Base-by-base conservation (phyloP, 495 filamentous ascomycete genomes). In the Staphylotrichum longicolle region DNA sequence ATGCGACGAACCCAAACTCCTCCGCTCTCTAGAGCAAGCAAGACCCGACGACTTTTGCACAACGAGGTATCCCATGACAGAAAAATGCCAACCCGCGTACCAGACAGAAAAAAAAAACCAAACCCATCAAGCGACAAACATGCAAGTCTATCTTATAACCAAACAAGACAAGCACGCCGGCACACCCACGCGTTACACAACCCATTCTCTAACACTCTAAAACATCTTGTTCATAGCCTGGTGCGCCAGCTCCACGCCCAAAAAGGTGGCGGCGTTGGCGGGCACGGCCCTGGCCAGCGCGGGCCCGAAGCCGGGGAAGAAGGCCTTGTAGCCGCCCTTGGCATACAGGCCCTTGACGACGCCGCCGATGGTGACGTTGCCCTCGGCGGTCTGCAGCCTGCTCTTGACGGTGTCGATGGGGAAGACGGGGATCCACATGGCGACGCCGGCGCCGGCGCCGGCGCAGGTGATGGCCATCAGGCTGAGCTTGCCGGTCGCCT, bases 381-480 rank as follows among this genome's bases (percentile, higher is more conserved):
- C 93, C 63, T 94, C 90, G 32, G 91, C 90, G 46, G 91, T 94
- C 83, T 99, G 94, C 73, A 99, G 74, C 54, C 93, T 80, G 58
- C 86, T 91, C 84, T 99, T 99, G 74, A 99, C 86, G 0, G 94
- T 99, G 69, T 99, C 94, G 57, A 99, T 81, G 5, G 94, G 94
- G 83, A 99, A 99, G 20, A 99, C 92, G 32, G 96, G 91, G 62
- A 97, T 90, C 94, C 94, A 99, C 95, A 99, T 99, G 30, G 94
- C 92, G 51, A 99, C 86, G 68, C 94, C 94, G 0, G 94, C 94
- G 0, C 86, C 88, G 49, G 90, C 94, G 61, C 94, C 94, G 0
- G 94, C 94, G 41, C 84, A 80, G 63, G 90, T 86, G n/a, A 99
- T 84, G 4, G 94, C 95, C 4, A 83, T 72, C 62, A 98, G 74